Percentiles rank a stretch among this genome's conserved stretches.
Evolutionary conservation across 768 basidiomycete genomes (phyloP).

Genomic region (Phaffia australis): DNA sequence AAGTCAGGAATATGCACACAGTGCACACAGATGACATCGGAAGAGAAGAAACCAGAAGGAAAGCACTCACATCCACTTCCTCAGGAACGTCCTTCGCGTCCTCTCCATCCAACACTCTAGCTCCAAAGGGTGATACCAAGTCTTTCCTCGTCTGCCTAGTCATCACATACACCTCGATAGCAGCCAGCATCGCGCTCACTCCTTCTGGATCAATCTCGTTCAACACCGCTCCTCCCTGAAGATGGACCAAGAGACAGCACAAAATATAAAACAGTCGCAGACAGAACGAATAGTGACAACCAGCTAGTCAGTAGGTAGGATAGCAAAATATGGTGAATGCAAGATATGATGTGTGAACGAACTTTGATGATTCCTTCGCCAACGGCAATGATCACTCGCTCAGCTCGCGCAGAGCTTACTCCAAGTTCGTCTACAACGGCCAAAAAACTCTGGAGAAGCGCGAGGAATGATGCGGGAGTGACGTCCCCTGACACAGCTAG

Average conservation of each 20-base stretch:
- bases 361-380: slow-evolving; percentile 35
- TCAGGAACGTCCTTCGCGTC: slow-evolving; percentile 7
- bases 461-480: slow-evolving; percentile 63
- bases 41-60: too few species aligned
- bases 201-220: slow-evolving; percentile 52
- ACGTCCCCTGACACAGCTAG: slow-evolving; percentile 61
- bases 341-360: neutral
- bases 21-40: neutral
- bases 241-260: neutral
- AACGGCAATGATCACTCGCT: slow-evolving; percentile 33
- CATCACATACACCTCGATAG: slow-evolving; percentile 57
- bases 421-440: slow-evolving; percentile 81
- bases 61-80: slow-evolving; percentile 17
- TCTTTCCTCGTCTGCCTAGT: slow-evolving; percentile 44
- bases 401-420: slow-evolving; percentile 47
- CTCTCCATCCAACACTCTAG: neutral
- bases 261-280: neutral
- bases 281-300: too few species aligned
- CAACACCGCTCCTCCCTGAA: slow-evolving; percentile 57
- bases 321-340: neutral
- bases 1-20: neutral
- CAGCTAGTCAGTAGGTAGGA: neutral
- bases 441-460: slow-evolving; percentile 70
- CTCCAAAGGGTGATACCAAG: slow-evolving; percentile 21
- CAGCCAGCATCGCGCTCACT: slow-evolving; percentile 56